These are phyloP conservation scores for Darksidea phi DNA, from an alignment of 495 filamentous ascomycete species.

Conservation along the genomic window DNA sequence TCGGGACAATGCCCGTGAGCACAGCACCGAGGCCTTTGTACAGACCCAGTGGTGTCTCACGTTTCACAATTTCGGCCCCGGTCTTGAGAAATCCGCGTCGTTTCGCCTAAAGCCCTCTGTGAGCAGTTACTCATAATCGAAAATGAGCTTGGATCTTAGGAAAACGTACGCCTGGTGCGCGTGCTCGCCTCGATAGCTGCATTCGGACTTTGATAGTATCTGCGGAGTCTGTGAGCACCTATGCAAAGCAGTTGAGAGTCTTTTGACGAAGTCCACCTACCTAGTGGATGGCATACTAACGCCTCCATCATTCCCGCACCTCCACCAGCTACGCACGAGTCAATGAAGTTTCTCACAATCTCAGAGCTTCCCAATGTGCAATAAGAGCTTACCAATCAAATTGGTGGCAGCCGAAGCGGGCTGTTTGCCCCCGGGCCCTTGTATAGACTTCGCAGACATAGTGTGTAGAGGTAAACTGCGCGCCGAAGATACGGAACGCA, in stretches of 20 bases:
- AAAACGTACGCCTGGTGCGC: conserved; percentile 69
- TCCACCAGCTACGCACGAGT: conserved; percentile 70
- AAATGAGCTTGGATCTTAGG: conserved; percentile 51
- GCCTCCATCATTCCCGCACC: conserved; percentile 99
- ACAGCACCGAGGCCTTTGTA: conserved; percentile 98
- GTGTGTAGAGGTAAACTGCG: conserved; percentile 22
- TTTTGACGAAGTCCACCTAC: conserved; percentile 50
- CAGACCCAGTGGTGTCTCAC: conserved; percentile 85
- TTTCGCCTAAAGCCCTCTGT: no score
- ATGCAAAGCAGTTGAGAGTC: background rate
- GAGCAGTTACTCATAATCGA: no score
- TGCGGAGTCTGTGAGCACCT: conserved; percentile 34
- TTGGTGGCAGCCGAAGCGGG: conserved; percentile 86
- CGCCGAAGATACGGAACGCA: background rate
- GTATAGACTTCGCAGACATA: conserved; percentile 65
- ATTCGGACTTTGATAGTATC: conserved; percentile 99
- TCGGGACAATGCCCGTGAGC: conserved; percentile 93
- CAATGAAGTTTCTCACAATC: background rate
- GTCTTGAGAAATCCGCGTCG: conserved; percentile 85
- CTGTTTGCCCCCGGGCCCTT: conserved; percentile 69
- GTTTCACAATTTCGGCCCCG: conserved; percentile 79
- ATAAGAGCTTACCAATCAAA: conserved; percentile 69
- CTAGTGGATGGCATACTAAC: conserved; percentile 91
- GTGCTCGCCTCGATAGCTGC: conserved; percentile 89
- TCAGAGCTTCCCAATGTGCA: background rate